Percentiles rank a stretch among this genome's conserved stretches.
phyloP scores from a whole-genome alignment of 2,329 filamentous ascomycete genomes.

The Geosmithia morbida region DNA sequence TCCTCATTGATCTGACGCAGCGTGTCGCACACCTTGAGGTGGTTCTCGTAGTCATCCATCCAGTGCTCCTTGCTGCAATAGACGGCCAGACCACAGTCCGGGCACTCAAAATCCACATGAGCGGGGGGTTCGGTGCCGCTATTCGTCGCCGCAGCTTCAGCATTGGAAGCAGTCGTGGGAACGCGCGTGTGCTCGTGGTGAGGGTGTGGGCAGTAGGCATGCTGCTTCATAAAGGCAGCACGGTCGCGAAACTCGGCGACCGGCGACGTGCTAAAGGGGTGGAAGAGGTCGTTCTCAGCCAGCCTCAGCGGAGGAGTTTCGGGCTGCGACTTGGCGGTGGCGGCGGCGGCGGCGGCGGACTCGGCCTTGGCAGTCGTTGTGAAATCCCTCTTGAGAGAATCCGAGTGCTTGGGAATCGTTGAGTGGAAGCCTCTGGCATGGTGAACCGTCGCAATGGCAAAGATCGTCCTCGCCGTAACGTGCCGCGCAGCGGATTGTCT shows the following conservation, averaged over 20 bases:
- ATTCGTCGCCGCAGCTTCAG: slow-evolving; percentile 31
- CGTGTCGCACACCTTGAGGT: slow-evolving; percentile 84
- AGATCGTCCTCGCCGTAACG: not conserved
- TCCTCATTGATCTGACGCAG: slow-evolving; percentile 93
- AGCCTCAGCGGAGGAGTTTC: not conserved
- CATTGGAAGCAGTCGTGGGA: slow-evolving; percentile 42
- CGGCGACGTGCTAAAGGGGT: slow-evolving; percentile 79
- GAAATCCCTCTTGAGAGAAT: slow-evolving; percentile 10
- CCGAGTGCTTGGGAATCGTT: slow-evolving; percentile 3
- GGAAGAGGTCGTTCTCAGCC: slow-evolving; percentile 70
- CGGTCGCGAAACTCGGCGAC: slow-evolving; percentile 76
- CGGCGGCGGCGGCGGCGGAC: slow-evolving; percentile 10
- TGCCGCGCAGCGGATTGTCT: slow-evolving; percentile 12
- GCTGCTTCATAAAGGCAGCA: slow-evolving; percentile 81
- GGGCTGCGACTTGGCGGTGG: not conserved
- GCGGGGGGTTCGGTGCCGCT: slow-evolving; percentile 43
- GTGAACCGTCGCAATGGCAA: slow-evolving; percentile 8
- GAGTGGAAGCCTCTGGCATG: slow-evolving; percentile 14
- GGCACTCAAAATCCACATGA: slow-evolving; percentile 87
- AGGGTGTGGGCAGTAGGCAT: slow-evolving; percentile 87
- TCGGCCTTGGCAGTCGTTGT: slow-evolving; percentile 12
- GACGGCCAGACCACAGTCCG: slow-evolving; percentile 86
- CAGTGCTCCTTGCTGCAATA: slow-evolving; percentile 93
- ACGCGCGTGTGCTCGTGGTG: slow-evolving; percentile 65
- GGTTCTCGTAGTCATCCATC: slow-evolving; percentile 88